These are phyloP conservation scores for Ustilago hordei DNA, from an alignment of 1,284 basidiomycete genomes.

Conservation along the genomic window DNA sequence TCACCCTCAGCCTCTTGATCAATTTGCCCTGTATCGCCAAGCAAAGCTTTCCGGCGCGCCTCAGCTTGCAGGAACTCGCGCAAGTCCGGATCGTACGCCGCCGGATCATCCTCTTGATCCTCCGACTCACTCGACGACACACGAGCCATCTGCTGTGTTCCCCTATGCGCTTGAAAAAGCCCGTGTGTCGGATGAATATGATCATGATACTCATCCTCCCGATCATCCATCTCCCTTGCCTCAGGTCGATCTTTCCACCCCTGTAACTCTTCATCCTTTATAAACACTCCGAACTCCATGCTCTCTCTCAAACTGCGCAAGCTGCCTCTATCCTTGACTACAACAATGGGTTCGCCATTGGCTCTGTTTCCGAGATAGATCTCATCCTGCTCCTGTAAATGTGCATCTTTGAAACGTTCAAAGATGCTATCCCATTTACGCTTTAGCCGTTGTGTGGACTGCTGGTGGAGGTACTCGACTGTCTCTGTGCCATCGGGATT, in stretches of 20 bases:
- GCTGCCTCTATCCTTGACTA: slow-evolving; percentile 62
- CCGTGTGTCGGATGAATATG: slow-evolving; percentile 33
- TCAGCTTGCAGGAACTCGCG: slow-evolving; percentile 54
- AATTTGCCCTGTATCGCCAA: slow-evolving; percentile 11
- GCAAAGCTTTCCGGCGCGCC: slow-evolving; percentile 37
- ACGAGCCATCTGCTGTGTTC: background rate
- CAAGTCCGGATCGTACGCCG: slow-evolving; percentile 52
- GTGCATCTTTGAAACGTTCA: slow-evolving; percentile 64
- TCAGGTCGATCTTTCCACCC: slow-evolving; percentile 41
- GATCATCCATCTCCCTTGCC: slow-evolving; percentile 25
- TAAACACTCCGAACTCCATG: slow-evolving; percentile 63
- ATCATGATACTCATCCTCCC: slow-evolving; percentile 24
- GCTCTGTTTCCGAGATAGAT: slow-evolving; percentile 62
- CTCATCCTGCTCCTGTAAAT: slow-evolving; percentile 65
- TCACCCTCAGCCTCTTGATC: slow-evolving; percentile 33
- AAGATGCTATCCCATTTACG: slow-evolving; percentile 65
- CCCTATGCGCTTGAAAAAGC: background rate
- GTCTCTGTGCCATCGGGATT: slow-evolving; percentile 61
- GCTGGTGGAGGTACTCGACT: slow-evolving; percentile 58
- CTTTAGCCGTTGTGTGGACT: slow-evolving; percentile 62
- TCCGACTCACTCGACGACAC: slow-evolving; percentile 28
- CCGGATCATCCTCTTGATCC: slow-evolving; percentile 26
- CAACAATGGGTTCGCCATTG: slow-evolving; percentile 50
- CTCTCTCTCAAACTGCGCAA: slow-evolving; percentile 48
- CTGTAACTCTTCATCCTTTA: slow-evolving; percentile 62